These are phyloP conservation scores for Xerocomus brunneocitrinus DNA, from an alignment of 768 basidiomycete genomes.

Conservation along the genomic window DNA sequence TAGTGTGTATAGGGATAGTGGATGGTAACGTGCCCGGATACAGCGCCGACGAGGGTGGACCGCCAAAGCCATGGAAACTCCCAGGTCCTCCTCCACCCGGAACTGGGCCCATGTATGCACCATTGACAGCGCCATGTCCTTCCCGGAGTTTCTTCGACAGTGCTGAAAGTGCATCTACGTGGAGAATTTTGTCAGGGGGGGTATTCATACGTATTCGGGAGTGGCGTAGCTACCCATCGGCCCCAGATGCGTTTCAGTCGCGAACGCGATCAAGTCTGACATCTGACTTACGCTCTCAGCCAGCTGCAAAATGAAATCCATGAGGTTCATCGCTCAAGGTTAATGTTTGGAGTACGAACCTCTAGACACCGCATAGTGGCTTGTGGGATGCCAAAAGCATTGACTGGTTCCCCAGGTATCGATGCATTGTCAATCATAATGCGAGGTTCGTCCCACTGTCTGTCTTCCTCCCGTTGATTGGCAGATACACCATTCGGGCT, in stretches of 20 bases:
- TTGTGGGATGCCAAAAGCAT: conserved; percentile 84
- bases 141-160: conserved; percentile 39
- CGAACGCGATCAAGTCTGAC: conserved; percentile 70
- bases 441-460: conserved; percentile 64
- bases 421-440: conserved; percentile 54
- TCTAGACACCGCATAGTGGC: conserved; percentile 88
- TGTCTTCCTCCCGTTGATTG: conserved; percentile 45
- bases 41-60: conserved; percentile 39
- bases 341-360: conserved; percentile 36
- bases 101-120: conserved; percentile 16
- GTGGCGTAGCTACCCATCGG: conserved; percentile 55
- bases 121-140: conserved; percentile 13
- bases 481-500: conserved; percentile 27
- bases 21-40: conserved; percentile 42
- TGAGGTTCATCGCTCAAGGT: conserved; percentile 3
- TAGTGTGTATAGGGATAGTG: conserved; percentile 42
- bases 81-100: conserved; percentile 20
- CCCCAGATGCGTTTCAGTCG: conserved; percentile 50
- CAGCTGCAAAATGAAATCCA: conserved; percentile 38
- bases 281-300: conserved; percentile 81
- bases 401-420: conserved; percentile 81
- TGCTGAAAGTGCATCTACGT: conserved; percentile 41
- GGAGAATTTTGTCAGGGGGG: conserved; percentile 17
- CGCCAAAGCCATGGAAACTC: conserved; percentile 22
- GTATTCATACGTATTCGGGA: conserved; percentile 24